A percentile compares a stretch with the other conserved stretches of the same genome.
phyloP scores from a whole-genome alignment of 1,139 yeast genomes.

The Hyphopichia khmerensis region DNA sequence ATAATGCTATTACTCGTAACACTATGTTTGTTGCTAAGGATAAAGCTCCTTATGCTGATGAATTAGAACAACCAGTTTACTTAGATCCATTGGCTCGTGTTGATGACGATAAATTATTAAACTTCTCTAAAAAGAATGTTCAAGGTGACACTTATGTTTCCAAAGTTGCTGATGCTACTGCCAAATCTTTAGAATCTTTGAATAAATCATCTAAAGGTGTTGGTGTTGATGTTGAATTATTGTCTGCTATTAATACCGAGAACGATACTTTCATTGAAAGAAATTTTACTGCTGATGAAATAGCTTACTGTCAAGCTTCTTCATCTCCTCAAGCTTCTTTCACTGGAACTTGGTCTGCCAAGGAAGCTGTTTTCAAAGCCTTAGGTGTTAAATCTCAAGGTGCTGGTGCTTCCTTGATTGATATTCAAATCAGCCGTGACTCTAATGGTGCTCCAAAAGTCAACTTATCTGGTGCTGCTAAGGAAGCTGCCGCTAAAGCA shows the following conservation, averaged over 20 bases:
- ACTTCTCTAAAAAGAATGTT: slow-evolving; percentile 44
- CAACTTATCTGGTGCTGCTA: slow-evolving; percentile 71
- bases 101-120: slow-evolving; percentile 48
- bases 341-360: slow-evolving; percentile 99
- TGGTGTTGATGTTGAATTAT: slow-evolving; percentile 95
- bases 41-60: slow-evolving; percentile 87
- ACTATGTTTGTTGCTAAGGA: slow-evolving; percentile 91
- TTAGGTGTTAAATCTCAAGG: slow-evolving; percentile 88
- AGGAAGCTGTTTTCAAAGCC: slow-evolving; percentile 97
- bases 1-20: slow-evolving; percentile 89
- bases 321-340: slow-evolving; percentile 83
- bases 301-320: slow-evolving; percentile 70
- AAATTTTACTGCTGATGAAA: slow-evolving; percentile 83
- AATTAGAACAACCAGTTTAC: slow-evolving; percentile 85
- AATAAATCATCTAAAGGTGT: slow-evolving; percentile 65
- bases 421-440: slow-evolving; percentile 82
- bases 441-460: slow-evolving; percentile 83
- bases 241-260: slow-evolving; percentile 74
- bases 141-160: slow-evolving; percentile 39
- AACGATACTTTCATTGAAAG: slow-evolving; percentile 89
- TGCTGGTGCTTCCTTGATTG: slow-evolving; percentile 90
- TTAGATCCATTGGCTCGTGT: slow-evolving; percentile 95
- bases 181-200: slow-evolving; percentile 48
- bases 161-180: slow-evolving; percentile 40
- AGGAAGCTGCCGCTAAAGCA: slow-evolving; percentile 64